Evolutionary conservation across 179 eudicot species (phyloP).

Genomic region (Beta corolliflora): DNA sequence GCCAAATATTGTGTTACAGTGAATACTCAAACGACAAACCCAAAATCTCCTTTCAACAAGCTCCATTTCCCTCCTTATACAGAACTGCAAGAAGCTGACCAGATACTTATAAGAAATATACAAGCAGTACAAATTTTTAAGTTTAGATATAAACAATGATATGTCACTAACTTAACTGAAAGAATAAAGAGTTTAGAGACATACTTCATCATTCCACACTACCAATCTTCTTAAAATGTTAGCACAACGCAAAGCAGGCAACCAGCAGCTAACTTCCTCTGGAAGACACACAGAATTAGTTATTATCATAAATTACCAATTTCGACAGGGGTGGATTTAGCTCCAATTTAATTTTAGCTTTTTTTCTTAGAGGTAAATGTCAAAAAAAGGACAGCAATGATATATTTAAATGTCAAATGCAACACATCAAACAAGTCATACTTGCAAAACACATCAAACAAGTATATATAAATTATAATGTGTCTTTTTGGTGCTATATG

Average conservation of each 20-base stretch:
- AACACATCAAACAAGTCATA: too few species aligned
- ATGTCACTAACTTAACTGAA: not conserved
- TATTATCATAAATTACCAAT: not conserved
- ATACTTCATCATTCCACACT: conserved; percentile 40
- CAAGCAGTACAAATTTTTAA: not conserved
- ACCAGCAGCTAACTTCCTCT: conserved; percentile 19
- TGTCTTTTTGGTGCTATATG: not conserved
- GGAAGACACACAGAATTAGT: not conserved
- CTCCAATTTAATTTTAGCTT: too few species aligned
- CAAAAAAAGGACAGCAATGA: too few species aligned
- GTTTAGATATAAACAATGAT: not conserved
- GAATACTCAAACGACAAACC: not conserved
- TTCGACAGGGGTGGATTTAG: not conserved
- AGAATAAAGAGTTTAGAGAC: conserved; percentile 1
- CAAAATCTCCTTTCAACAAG: not conserved
- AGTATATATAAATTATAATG: too few species aligned
- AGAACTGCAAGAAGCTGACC: not conserved
- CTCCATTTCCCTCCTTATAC: not conserved
- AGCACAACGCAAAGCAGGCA: conserved; percentile 14
- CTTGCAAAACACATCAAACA: too few species aligned
- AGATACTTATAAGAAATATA: not conserved
- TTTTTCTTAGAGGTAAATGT: too few species aligned
- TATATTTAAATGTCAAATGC: too few species aligned
- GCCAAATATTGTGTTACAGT: not conserved
- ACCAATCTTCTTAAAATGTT: conserved; percentile 24